Conservation (phyloP, 1,284 basidiomycete genomes). For the Vanrija humicola region DNA sequence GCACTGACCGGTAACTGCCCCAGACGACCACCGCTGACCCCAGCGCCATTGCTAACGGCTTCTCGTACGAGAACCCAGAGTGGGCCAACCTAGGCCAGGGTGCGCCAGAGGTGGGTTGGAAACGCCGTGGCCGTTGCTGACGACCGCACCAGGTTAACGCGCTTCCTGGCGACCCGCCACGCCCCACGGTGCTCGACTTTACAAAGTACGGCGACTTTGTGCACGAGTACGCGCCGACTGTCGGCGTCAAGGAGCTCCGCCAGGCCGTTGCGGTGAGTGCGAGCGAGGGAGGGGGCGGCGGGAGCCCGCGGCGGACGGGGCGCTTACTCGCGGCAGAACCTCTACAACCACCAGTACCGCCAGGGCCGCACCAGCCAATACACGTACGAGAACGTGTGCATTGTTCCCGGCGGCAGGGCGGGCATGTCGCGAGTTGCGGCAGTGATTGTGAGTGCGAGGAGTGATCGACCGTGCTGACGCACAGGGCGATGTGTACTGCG, state of each 20-base stretch:
- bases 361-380: slow-evolving; percentile 74
- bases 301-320: slow-evolving; percentile 29
- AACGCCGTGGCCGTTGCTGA: not conserved
- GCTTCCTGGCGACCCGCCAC: slow-evolving; percentile 67
- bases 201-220: slow-evolving; percentile 63
- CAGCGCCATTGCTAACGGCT: slow-evolving; percentile 64
- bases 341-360: slow-evolving; percentile 86
- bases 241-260: slow-evolving; percentile 67
- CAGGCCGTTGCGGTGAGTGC: slow-evolving; percentile 32
- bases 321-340: slow-evolving; percentile 41
- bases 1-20: slow-evolving; percentile 60
- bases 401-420: slow-evolving; percentile 73
- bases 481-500: slow-evolving; percentile 40
- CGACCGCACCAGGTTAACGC: slow-evolving; percentile 52
- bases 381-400: slow-evolving; percentile 71
- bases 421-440: slow-evolving; percentile 86
- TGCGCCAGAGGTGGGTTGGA: slow-evolving; percentile 62
- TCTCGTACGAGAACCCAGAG: slow-evolving; percentile 64
- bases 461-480: not conserved
- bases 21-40: not conserved
- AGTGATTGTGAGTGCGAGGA: slow-evolving; percentile 55
- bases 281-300: slow-evolving; percentile 41
- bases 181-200: slow-evolving; percentile 60
- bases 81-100: slow-evolving; percentile 84
- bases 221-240: slow-evolving; percentile 88